phyloP scores from a whole-genome alignment of 108 stramenopile species.

The Seminavis robusta region DNA sequence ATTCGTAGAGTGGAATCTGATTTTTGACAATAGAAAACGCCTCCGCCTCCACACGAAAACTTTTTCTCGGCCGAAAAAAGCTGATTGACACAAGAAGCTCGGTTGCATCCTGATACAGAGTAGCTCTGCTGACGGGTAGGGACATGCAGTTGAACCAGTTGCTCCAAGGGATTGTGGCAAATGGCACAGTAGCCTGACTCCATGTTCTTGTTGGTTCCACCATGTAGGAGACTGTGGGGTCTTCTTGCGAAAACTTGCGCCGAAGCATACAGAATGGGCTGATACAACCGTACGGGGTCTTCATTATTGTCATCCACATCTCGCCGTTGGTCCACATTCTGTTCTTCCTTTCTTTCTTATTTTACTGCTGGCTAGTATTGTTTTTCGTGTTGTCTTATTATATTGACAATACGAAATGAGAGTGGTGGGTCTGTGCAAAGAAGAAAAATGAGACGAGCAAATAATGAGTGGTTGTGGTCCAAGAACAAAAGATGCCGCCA shows the following conservation, averaged over 20 bases:
- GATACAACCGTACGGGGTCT: slow-evolving; percentile 56
- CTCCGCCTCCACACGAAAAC: slow-evolving; percentile 39
- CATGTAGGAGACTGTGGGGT: slow-evolving; percentile 45
- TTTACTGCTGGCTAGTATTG: background rate
- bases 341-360: background rate
- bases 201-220: too few relatives aligned
- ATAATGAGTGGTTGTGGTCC: too few relatives aligned
- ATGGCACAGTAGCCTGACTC: slow-evolving; percentile 38
- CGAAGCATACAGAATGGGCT: slow-evolving; percentile 27
- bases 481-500: too few relatives aligned
- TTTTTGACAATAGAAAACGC: slow-evolving; percentile 39
- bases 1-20: too few relatives aligned
- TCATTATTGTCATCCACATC: slow-evolving; percentile 55
- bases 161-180: slow-evolving; percentile 47
- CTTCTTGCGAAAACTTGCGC: slow-evolving; percentile 10
- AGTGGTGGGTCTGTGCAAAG: too few relatives aligned
- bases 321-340: background rate
- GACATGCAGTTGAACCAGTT: slow-evolving; percentile 52
- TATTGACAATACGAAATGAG: too few relatives aligned
- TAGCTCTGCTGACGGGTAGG: slow-evolving; percentile 31
- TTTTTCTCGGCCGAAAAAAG: slow-evolving; percentile 19
- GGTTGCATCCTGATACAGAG: slow-evolving; percentile 58
- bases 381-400: too few relatives aligned
- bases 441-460: too few relatives aligned
- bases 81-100: slow-evolving; percentile 13